These are phyloP conservation scores for Funneliformis geosporum DNA, from an alignment of 192 early-diverging fungal genomes.

Conservation along the genomic window DNA sequence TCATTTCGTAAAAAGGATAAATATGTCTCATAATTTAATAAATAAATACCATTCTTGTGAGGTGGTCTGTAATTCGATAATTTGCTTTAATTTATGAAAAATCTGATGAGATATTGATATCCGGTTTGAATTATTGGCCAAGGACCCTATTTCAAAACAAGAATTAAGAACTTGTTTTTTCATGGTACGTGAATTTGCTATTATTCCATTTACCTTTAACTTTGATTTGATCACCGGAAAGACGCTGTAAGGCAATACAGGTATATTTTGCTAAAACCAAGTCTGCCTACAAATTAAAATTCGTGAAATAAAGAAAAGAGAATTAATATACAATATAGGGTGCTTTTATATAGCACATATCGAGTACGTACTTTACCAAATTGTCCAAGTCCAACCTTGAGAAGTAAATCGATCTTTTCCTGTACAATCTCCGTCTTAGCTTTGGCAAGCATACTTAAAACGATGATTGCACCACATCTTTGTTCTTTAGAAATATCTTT, in stretches of 20 bases:
- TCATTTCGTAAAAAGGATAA: conserved; percentile 23
- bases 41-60: conserved; percentile 55
- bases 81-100: conserved; percentile 47
- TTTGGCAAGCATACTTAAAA: conserved; percentile 93
- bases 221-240: conserved; percentile 60
- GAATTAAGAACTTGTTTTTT: neutral
- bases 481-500: conserved; percentile 67
- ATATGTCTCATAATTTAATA: neutral
- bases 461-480: conserved; percentile 87
- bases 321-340: neutral
- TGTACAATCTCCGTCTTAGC: conserved; percentile 78
- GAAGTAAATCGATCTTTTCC: conserved; percentile 82
- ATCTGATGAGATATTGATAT: conserved; percentile 61
- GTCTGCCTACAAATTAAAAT: conserved; percentile 60
- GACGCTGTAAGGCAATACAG: conserved; percentile 90
- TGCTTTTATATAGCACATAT: neutral
- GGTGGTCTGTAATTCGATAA: conserved; percentile 50
- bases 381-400: conserved; percentile 84
- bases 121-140: conserved; percentile 38
- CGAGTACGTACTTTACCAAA: conserved; percentile 62
- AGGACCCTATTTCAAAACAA: neutral
- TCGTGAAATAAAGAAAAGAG: neutral
- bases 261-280: conserved; percentile 84
- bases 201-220: conserved; percentile 56
- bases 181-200: conserved; percentile 44